Percentiles rank a stretch among this genome's conserved stretches.
phyloP scores from a whole-genome alignment of 2,329 filamentous ascomycete species.

The Aspergillus arachidicola region DNA sequence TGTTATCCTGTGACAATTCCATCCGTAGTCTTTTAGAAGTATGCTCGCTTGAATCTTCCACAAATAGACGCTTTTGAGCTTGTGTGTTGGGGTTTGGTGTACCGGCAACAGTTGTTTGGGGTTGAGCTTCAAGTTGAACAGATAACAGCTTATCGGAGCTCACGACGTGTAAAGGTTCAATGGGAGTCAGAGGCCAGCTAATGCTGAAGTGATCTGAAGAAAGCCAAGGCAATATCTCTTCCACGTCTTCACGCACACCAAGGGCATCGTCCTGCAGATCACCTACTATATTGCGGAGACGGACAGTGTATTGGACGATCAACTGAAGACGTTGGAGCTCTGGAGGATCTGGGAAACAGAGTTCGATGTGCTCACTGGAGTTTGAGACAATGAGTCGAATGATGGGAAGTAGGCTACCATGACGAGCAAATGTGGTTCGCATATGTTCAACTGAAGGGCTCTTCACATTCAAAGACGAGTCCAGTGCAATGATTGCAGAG shows the following conservation, averaged over 20 bases:
- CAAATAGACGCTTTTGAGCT: conserved; percentile 35
- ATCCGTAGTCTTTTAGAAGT: conserved; percentile 43
- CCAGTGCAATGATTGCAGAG: conserved; percentile 47
- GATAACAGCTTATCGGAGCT: conserved; percentile 30
- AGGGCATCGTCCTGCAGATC: conserved; percentile 47
- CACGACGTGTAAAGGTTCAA: conserved; percentile 42
- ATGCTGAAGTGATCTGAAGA: conserved; percentile 38
- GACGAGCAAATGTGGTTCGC: conserved; percentile 38
- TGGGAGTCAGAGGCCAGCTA: conserved; percentile 41
- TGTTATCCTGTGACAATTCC: conserved; percentile 37
- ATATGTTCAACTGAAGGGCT: conserved; percentile 43
- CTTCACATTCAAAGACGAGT: conserved; percentile 44
- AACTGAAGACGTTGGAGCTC: conserved; percentile 37
- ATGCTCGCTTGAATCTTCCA: conserved; percentile 34
- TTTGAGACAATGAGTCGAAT: conserved; percentile 50
- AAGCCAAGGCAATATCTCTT: conserved; percentile 38
- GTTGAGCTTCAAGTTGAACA: conserved; percentile 10
- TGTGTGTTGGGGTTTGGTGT: conserved; percentile 3
- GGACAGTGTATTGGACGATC: conserved; percentile 37
- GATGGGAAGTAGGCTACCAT: conserved; percentile 43
- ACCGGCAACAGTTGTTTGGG: conserved; percentile 1
- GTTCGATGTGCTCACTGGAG: conserved; percentile 49
- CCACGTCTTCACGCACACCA: conserved; percentile 42
- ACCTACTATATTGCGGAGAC: conserved; percentile 39
- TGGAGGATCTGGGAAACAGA: conserved; percentile 43